Conservation (phyloP, 1,284 basidiomycete species). For the Filobasidium uniguttulatum region DNA sequence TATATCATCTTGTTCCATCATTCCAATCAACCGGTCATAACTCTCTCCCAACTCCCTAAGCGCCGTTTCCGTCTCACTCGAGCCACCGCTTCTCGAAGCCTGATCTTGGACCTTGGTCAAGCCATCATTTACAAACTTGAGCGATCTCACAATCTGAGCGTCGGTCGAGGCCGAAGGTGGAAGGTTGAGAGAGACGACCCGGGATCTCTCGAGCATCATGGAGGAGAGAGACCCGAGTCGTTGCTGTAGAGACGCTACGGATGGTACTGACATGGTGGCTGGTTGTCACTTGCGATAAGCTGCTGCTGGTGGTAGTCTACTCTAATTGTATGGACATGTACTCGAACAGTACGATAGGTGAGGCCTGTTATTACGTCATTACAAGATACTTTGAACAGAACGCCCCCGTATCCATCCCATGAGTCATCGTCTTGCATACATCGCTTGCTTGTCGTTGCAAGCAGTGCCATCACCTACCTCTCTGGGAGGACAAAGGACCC, state of each 20-base stretch:
- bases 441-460: too few species aligned
- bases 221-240: conserved; percentile 32
- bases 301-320: too few species aligned
- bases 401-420: too few species aligned
- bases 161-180: conserved; percentile 27
- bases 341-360: too few species aligned
- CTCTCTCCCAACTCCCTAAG: conserved; percentile 17
- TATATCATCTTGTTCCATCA: conserved; percentile 30
- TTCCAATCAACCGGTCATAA: conserved; percentile 30
- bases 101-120: conserved; percentile 23
- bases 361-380: too few species aligned
- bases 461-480: too few species aligned
- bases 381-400: too few species aligned
- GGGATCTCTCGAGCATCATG: conserved; percentile 32
- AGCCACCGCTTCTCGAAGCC: neutral
- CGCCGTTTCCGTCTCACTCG: conserved; percentile 14
- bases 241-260: conserved; percentile 19
- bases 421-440: too few species aligned
- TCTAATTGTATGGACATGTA: too few species aligned
- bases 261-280: neutral
- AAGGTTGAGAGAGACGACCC: conserved; percentile 31
- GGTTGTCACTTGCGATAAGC: too few species aligned
- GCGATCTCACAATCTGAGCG: conserved; percentile 27
- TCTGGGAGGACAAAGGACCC: too few species aligned
- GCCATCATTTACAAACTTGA: conserved; percentile 24